Evolutionary conservation across 2,329 filamentous ascomycete genomes (phyloP).

Genomic region (Trichophyton benhamiae): DNA sequence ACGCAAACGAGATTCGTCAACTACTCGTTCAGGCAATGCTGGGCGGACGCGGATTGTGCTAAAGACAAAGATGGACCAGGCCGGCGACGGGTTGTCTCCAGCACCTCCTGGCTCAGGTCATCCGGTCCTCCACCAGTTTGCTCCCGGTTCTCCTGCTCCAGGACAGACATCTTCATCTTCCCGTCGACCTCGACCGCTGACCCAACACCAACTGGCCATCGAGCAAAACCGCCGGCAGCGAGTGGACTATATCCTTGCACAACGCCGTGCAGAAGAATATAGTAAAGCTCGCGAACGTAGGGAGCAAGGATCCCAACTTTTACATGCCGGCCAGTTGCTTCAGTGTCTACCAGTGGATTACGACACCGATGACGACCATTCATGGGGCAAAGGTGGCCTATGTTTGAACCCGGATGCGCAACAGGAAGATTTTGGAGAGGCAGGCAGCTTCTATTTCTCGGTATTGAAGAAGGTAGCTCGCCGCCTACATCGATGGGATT

Average conservation of each 20-base stretch:
- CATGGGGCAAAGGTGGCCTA: conserved; percentile 34
- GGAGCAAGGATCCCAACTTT: conserved; percentile 29
- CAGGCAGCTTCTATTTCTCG: conserved; percentile 34
- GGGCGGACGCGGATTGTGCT: conserved; percentile 29
- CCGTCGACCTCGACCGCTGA: conserved; percentile 36
- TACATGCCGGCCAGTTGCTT: conserved; percentile 31
- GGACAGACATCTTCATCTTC: conserved; percentile 20
- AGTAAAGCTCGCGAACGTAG: conserved; percentile 28
- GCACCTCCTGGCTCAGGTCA: conserved; percentile 33
- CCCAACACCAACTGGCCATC: conserved; percentile 39
- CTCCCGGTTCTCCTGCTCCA: conserved; percentile 20
- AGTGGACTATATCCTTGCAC: conserved; percentile 36
- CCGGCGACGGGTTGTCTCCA: conserved; percentile 30
- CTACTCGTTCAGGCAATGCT: conserved; percentile 24
- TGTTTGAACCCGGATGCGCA: conserved; percentile 29
- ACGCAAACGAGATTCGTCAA: conserved; percentile 28
- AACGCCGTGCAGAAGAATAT: conserved; percentile 30
- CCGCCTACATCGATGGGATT: conserved; percentile 36
- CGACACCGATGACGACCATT: conserved; percentile 36
- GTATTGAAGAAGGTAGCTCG: conserved; percentile 32
- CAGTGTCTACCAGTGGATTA: conserved; percentile 33
- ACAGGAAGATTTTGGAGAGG: conserved; percentile 38
- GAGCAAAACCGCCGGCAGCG: conserved; percentile 38
- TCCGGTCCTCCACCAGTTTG: conserved; percentile 32
- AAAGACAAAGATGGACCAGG: conserved; percentile 35